A percentile compares a stretch with the other conserved stretches of the same genome.
These are phyloP conservation scores for Pinus taeda DNA, from an alignment of 75 land plant genomes.

Conservation along the genomic window DNA sequence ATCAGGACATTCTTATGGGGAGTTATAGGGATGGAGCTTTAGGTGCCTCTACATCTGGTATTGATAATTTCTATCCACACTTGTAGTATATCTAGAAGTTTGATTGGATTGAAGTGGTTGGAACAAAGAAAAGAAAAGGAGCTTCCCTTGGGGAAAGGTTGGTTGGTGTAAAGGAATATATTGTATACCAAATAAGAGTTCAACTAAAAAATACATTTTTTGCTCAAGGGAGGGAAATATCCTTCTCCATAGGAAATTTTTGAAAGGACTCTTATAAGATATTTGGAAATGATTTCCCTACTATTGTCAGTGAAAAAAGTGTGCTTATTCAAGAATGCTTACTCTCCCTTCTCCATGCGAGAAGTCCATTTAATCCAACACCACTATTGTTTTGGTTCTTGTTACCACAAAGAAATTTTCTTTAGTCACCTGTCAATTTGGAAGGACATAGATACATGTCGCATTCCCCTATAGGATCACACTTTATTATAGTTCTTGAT, in stretches of 20 bases:
- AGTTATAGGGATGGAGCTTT: slow-evolving; percentile 56
- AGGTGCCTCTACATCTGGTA: slow-evolving; percentile 76
- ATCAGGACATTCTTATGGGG: slow-evolving; percentile 14
- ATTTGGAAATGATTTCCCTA: slow-evolving; percentile 86
- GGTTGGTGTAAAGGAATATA: slow-evolving; percentile 92
- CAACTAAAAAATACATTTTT: slow-evolving; percentile 38
- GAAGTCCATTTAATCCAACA: slow-evolving; percentile 44
- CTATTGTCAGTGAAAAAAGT: slow-evolving; percentile 78
- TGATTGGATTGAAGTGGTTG: slow-evolving; percentile 82
- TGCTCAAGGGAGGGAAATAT: slow-evolving; percentile 43
- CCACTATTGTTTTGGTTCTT: slow-evolving; percentile 61
- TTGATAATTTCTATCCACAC: slow-evolving; percentile 13
- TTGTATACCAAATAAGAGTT: slow-evolving; percentile 79
- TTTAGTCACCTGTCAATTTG: not conserved
- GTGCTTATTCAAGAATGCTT: slow-evolving; percentile 82
- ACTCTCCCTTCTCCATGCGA: slow-evolving; percentile 57
- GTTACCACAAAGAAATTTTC: slow-evolving; percentile 30
- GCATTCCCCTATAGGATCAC: no score
- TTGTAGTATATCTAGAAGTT: slow-evolving; percentile 15
- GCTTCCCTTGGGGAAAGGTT: slow-evolving; percentile 88
- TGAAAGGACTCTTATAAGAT: slow-evolving; percentile 76
- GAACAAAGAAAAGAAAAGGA: slow-evolving; percentile 83
- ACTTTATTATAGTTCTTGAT: no score
- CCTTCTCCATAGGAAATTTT: slow-evolving; percentile 76
- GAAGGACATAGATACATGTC: not conserved